Base-by-base conservation (phyloP, 1,139 yeast genomes). In the Scheffersomyces quercinus region DNA sequence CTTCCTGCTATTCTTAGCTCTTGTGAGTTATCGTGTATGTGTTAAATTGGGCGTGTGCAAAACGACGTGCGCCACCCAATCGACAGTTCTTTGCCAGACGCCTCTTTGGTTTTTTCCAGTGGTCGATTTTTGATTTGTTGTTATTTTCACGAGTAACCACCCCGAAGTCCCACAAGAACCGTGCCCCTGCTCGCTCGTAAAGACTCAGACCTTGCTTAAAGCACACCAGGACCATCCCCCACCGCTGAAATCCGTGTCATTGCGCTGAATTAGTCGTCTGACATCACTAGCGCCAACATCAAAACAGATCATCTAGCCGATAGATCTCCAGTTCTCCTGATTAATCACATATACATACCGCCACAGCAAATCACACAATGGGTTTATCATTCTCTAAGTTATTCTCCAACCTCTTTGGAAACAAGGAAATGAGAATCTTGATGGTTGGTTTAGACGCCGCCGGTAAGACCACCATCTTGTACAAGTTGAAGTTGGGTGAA, bases 401-500 rank as follows among this genome's bases (percentile, higher is more conserved):
- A 73, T 84, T 88, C 69, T 83, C 83, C 72, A 89, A 90, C 82
- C 91, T 88, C 66, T 81, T 82, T 61, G 87, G 87, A 67, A 83
- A 82, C 73, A 82, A 81, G 67, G 88, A 82, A 64, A 88, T 88
- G 96, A 84, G 95, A 75, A 88, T 88, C 67, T 82, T 88, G 70
- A 88, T 88, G 96, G 95, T 88, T 62, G 96, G 96, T 73, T 80
- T 88, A 60, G 95, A 86, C 70, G 93, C 91, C 61, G 95, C 95
- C 56, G 95, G 95, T 81, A 87, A 86, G 75, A 86, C 93, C 70
- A 88, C 96, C 68, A 88, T 88, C 67, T 79, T 88, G 64, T 88
- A 88, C 75, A 88, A 88, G 75, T 81, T 88, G 70, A 88, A 88
- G 73, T 82, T 88, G 63, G 96, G 96, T 66, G 96, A 88, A 75